Evolutionary conservation across 1,139 yeast genomes (phyloP), one percentile per base, ranked within the genome.

Genomic region (Pichia sp.): DNA sequence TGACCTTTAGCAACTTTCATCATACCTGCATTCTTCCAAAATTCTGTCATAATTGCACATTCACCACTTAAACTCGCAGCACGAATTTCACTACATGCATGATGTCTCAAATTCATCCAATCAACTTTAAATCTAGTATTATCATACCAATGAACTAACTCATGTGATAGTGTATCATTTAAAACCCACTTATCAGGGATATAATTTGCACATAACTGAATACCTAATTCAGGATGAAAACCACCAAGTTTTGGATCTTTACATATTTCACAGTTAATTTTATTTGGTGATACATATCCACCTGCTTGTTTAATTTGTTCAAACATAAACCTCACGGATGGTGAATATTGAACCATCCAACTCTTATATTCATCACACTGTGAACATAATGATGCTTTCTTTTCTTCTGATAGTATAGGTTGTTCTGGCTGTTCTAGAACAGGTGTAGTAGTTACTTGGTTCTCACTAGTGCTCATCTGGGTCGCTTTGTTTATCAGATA

Each of bases 31-130:
- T 80, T 80, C 35, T 75, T 48, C 48, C 76, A 74, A 51, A 91
- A 79, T 60, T 91, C 96, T 53, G 83, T 84, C 76, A 83, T 76
- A 55, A 91, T 78, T 28, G 97, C 74, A 63, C 99, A 91, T 59
- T 91, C 99, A 8, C 99, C 99, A 55, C 95, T 84, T 29, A 91
- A 69, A 57, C 86, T 81, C 13, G 94, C 82, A 0, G 98, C 98
- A 47, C 99, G 70, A 40, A 91, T 87, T 63, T 91, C 98, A 1
- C 96, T 82, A 62, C 98, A 93, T 0, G 98, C 98, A 60, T 91
- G 98, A 57, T 91, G 98, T 55, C 78, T 77, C 57, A 93, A 68
- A 61, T 91, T 77, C 43, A 72, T 60, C 80, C 95, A 82, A 60
- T 91, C 84, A 9, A 91, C 87, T 41, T 86, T 70, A 66, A 93